Base-by-base conservation (phyloP, 768 basidiomycete genomes). In the Russula foetens region DNA sequence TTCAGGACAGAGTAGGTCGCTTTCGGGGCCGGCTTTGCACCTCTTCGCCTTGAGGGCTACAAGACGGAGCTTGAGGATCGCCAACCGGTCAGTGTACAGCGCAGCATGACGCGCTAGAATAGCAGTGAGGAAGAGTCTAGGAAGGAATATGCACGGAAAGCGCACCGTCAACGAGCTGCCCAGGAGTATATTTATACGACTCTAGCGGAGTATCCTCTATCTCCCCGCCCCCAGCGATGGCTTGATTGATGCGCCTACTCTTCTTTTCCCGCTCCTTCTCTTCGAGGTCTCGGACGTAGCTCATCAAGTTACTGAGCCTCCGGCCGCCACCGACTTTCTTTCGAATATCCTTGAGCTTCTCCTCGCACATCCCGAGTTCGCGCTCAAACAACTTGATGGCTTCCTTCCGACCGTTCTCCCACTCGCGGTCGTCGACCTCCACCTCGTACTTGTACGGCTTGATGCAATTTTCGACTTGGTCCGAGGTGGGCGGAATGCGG, bases 381-480 rank as follows among this genome's bases (percentile, higher is more conserved):
- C 83, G 84, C 74, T 92, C 87, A 67, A 96, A 90, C 66, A 95
- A 75, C 56, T 83, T 82, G 58, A 92, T 80, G 1, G 92, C 83
- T 52, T 83, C 77, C 66, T 79, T 80, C 51, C 95, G 77, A 0
- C 97, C 97, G 2, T 77, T 69, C 67, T 92, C 90, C 97, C 97
- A 99, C 72, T 99, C 97, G 44, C 86, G 77, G 15, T 83, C 81
- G 63, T 98, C 94, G 15, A 98, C 88, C 70, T 99, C 97, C 28
- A 98, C 86, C 69, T 98, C 96, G 69, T 97, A 96, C 77, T 99
- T 99, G 81, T 84, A 98, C 29, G 96, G 97, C 74, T 99, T 99
- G 79, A 99, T 98, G 73, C 92, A 96, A 72, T 98, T 99, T 77
- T 99, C 97, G 17, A 99, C 96, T 74, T 98, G 96, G 71, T 99